These are phyloP conservation scores for Yamadazyma diddensiae DNA, from an alignment of 1,139 yeast genomes.

Conservation along the genomic window DNA sequence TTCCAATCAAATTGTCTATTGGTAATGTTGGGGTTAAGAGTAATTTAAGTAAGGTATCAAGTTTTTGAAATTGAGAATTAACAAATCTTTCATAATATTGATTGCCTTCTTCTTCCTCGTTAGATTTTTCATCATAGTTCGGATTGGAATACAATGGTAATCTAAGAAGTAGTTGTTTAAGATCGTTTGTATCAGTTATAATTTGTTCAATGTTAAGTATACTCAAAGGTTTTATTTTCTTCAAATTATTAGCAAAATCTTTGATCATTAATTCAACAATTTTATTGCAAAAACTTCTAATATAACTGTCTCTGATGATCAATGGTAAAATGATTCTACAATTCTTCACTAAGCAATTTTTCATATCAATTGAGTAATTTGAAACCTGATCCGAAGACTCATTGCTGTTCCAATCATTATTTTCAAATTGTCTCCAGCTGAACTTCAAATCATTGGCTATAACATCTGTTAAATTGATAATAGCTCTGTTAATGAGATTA, in stretches of 20 bases:
- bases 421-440: slow-evolving; percentile 84
- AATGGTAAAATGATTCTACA: slow-evolving; percentile 52
- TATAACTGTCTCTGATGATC: slow-evolving; percentile 68
- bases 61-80: slow-evolving; percentile 44
- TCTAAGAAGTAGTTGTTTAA: slow-evolving; percentile 54
- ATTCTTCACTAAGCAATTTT: slow-evolving; percentile 43
- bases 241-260: slow-evolving; percentile 57
- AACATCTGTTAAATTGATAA: slow-evolving; percentile 55
- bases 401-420: slow-evolving; percentile 70
- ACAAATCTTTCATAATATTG: slow-evolving; percentile 46
- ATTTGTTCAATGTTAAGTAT: slow-evolving; percentile 80
- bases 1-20: slow-evolving; percentile 57
- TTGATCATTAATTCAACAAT: slow-evolving; percentile 62
- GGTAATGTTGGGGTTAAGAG: slow-evolving; percentile 64
- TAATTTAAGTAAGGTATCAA: slow-evolving; percentile 66
- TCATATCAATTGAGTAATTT: slow-evolving; percentile 60
- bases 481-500: slow-evolving; percentile 56
- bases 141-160: slow-evolving; percentile 49
- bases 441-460: slow-evolving; percentile 61
- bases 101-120: slow-evolving; percentile 8
- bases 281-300: slow-evolving; percentile 72
- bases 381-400: slow-evolving; percentile 69
- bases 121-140: slow-evolving; percentile 19
- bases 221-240: slow-evolving; percentile 60
- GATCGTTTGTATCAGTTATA: slow-evolving; percentile 62